These are phyloP conservation scores for Eimeria necatrix DNA, from an alignment of 169 alveolate genomes.

Conservation along the genomic window DNA sequence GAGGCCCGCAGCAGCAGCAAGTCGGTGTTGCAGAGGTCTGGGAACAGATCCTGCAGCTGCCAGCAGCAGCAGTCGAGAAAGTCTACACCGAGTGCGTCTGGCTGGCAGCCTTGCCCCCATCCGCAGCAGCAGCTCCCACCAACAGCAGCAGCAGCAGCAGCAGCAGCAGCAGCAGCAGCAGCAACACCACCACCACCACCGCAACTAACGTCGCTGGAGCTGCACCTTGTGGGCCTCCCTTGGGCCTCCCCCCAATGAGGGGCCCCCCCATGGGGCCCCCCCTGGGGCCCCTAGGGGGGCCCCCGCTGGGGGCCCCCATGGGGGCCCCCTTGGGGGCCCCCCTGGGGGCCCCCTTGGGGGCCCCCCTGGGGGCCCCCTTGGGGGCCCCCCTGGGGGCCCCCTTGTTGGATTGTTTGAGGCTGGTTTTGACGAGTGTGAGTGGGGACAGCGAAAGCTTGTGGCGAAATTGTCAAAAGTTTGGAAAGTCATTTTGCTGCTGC, in stretches of 20 bases:
- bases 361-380: too few relatives aligned
- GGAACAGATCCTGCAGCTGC: slow-evolving; percentile 30
- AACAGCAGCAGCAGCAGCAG: slow-evolving; percentile 4
- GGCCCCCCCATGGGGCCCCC: too few relatives aligned
- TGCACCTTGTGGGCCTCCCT: background rate
- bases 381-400: background rate
- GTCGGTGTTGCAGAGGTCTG: slow-evolving; percentile 9
- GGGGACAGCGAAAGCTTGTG: slow-evolving; percentile 9
- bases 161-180: background rate
- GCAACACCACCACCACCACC: background rate
- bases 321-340: background rate
- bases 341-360: too few relatives aligned
- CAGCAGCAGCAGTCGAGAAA: slow-evolving; percentile 51
- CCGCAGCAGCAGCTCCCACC: background rate
- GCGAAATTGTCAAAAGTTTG: too few relatives aligned
- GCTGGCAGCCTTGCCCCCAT: background rate
- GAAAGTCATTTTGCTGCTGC: slow-evolving; percentile 92
- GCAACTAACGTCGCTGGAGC: background rate
- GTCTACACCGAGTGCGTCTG: slow-evolving; percentile 61
- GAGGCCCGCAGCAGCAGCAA: background rate
- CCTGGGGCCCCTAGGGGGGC: too few relatives aligned
- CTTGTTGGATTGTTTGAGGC: background rate
- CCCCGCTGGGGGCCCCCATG: background rate
- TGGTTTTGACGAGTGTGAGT: background rate
- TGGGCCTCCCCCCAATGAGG: background rate